These are phyloP conservation scores for Metschnikowia anglica DNA, from an alignment of 805 yeast genomes.

Conservation along the genomic window DNA sequence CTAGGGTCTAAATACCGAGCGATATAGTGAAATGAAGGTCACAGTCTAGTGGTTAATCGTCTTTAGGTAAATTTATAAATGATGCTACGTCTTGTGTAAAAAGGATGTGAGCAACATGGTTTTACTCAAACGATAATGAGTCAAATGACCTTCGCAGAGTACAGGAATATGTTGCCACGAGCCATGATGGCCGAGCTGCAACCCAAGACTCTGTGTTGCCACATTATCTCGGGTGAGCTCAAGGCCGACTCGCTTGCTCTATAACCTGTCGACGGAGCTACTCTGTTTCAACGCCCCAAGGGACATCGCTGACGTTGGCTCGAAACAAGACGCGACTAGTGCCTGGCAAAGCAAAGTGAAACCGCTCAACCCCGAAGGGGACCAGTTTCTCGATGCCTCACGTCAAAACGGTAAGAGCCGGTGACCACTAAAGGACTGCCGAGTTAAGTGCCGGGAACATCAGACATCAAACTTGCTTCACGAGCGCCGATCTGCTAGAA, in stretches of 20 bases:
- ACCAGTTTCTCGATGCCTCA: conserved; percentile 28
- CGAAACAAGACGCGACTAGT: conserved; percentile 15
- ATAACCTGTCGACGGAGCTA: conserved; percentile 98
- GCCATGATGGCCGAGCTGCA: conserved; percentile 65
- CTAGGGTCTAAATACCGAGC: conserved; percentile 1
- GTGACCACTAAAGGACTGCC: conserved; percentile 22
- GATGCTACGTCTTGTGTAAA: not conserved
- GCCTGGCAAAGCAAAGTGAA: conserved; percentile 19
- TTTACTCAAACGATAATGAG: conserved; percentile 98
- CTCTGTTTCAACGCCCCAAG: conserved; percentile 62
- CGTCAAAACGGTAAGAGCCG: conserved; percentile 21
- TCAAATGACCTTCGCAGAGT: conserved; percentile 92
- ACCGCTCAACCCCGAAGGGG: conserved; percentile 57
- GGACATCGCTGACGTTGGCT: conserved; percentile 18
- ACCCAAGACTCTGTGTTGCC: conserved; percentile 30
- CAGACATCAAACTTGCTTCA: conserved; percentile 52
- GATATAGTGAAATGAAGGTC: too few species aligned
- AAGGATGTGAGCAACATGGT: conserved; percentile 94
- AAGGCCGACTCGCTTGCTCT: conserved; percentile 65
- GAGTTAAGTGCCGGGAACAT: conserved; percentile 54
- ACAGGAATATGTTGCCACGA: conserved; percentile 98
- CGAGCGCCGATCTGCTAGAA: conserved; percentile 71
- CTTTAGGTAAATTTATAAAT: not conserved
- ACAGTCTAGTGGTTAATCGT: not conserved
- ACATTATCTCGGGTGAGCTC: conserved; percentile 50